Conservation (phyloP, 805 yeast species). For the Blastobotrys peoriensis region DNA sequence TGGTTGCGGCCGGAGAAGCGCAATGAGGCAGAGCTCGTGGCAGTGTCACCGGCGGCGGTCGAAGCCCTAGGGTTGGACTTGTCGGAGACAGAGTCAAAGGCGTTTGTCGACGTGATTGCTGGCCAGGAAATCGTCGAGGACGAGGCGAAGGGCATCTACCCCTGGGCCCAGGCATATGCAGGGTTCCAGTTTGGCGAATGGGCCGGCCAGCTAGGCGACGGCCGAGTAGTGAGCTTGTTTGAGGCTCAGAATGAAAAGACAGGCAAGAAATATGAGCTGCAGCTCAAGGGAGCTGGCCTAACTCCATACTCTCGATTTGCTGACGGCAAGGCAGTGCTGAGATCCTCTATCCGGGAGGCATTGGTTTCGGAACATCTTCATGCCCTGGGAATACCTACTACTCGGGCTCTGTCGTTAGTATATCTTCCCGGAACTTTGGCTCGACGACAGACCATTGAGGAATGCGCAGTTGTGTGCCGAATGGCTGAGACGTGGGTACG, state of each 20-base stretch:
- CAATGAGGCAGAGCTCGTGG: conserved; percentile 41
- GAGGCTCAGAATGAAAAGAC: conserved; percentile 48
- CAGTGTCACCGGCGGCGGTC: conserved; percentile 56
- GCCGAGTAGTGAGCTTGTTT: conserved; percentile 79
- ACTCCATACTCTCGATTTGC: conserved; percentile 94
- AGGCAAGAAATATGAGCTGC: conserved; percentile 52
- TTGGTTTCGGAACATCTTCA: conserved; percentile 75
- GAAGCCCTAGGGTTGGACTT: conserved; percentile 51
- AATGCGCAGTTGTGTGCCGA: conserved; percentile 79
- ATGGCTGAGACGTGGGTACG: conserved; percentile 85
- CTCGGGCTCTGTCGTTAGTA: conserved; percentile 74
- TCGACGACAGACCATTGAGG: conserved; percentile 56
- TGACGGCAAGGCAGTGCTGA: conserved; percentile 88
- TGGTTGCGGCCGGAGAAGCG: conserved; percentile 64
- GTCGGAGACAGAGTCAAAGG: conserved; percentile 36
- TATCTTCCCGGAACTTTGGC: conserved; percentile 72
- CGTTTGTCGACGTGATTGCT: conserved; percentile 49
- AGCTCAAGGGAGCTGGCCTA: conserved; percentile 85
- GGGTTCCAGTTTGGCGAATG: conserved; percentile 95
- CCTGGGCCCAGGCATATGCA: conserved; percentile 88
- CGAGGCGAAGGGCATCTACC: conserved; percentile 42
- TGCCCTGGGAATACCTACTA: conserved; percentile 78
- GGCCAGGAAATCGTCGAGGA: conserved; percentile 48
- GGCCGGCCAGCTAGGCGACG: conserved; percentile 98
- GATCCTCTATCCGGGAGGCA: conserved; percentile 86